phyloP scores from a whole-genome alignment of 73 alveolate species.

The Durusdinium trenchii region DNA sequence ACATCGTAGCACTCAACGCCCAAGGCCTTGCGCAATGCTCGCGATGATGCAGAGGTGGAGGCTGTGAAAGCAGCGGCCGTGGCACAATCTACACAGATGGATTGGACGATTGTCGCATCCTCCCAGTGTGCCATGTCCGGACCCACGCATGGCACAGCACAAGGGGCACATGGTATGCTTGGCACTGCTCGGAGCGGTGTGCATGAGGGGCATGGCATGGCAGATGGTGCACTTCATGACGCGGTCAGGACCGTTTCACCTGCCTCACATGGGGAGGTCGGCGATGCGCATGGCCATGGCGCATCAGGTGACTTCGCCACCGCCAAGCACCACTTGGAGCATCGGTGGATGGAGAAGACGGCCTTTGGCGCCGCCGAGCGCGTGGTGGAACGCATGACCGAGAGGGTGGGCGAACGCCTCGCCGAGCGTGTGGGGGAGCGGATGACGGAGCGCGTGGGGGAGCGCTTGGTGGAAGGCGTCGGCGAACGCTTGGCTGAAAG shows the following conservation, averaged over 20 bases:
- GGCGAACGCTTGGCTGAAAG: slow-evolving; percentile 67
- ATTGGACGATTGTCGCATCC: background rate
- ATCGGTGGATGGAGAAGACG: slow-evolving; percentile 90
- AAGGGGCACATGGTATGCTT: background rate
- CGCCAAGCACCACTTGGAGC: slow-evolving; percentile 87
- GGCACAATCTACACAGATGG: slow-evolving; percentile 14
- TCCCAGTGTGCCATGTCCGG: background rate
- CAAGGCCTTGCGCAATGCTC: slow-evolving; percentile 11
- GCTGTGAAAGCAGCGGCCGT: slow-evolving; percentile 40
- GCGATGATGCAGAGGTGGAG: background rate
- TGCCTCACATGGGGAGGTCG: background rate
- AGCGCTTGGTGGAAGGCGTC: slow-evolving; percentile 71
- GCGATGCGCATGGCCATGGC: background rate
- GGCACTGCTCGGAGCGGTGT: background rate
- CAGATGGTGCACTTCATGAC: background rate
- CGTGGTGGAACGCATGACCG: slow-evolving; percentile 83
- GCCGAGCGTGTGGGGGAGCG: slow-evolving; percentile 81
- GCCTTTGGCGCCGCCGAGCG: slow-evolving; percentile 94
- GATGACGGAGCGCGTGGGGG: slow-evolving; percentile 51
- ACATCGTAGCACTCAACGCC: too few relatives aligned
- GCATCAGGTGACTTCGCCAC: slow-evolving; percentile 42
- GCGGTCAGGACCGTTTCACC: background rate
- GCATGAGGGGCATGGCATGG: background rate
- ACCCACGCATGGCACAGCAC: background rate
- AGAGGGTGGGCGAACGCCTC: slow-evolving; percentile 73